phyloP scores from a whole-genome alignment of 768 basidiomycete species.

The Podaxis sp. region DNA sequence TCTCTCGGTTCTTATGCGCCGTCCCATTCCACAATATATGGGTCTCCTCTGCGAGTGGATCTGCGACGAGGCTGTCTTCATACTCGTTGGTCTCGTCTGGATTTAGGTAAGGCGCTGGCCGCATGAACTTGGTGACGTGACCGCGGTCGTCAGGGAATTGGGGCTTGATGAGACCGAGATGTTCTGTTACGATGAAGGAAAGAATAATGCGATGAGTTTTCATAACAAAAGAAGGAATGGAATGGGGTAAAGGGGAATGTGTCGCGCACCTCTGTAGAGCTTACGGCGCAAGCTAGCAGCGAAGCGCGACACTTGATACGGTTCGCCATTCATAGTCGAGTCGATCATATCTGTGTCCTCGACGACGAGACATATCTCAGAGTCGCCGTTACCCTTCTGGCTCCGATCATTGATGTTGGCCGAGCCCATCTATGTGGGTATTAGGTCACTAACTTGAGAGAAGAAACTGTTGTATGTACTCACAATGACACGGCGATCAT shows the following conservation, averaged over 20 bases:
- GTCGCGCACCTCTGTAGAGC: conserved; percentile 69
- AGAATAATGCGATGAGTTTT: conserved; percentile 9
- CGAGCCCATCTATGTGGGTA: conserved; percentile 73
- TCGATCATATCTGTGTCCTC: conserved; percentile 83
- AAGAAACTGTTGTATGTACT: conserved; percentile 26
- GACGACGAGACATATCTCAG: conserved; percentile 90
- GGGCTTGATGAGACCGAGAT: conserved; percentile 82
- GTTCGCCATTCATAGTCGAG: conserved; percentile 75
- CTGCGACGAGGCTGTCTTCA: conserved; percentile 71
- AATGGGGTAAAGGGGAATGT: neutral
- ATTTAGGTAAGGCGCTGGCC: conserved; percentile 70
- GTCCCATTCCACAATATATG: conserved; percentile 64
- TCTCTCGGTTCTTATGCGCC: conserved; percentile 76
- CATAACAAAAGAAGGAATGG: neutral
- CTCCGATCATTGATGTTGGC: conserved; percentile 92
- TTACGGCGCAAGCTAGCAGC: conserved; percentile 82
- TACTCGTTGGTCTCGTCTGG: conserved; percentile 57
- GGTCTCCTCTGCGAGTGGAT: conserved; percentile 70
- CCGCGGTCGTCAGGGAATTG: conserved; percentile 44
- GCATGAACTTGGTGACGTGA: conserved; percentile 64
- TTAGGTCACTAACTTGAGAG: neutral
- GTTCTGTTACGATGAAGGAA: conserved; percentile 47
- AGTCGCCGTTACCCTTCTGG: conserved; percentile 91
- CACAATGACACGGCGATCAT: conserved; percentile 87
- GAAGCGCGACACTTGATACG: conserved; percentile 73